Base-by-base conservation (phyloP, 2,329 filamentous ascomycete genomes). In the Fusarium virguliforme region DNA sequence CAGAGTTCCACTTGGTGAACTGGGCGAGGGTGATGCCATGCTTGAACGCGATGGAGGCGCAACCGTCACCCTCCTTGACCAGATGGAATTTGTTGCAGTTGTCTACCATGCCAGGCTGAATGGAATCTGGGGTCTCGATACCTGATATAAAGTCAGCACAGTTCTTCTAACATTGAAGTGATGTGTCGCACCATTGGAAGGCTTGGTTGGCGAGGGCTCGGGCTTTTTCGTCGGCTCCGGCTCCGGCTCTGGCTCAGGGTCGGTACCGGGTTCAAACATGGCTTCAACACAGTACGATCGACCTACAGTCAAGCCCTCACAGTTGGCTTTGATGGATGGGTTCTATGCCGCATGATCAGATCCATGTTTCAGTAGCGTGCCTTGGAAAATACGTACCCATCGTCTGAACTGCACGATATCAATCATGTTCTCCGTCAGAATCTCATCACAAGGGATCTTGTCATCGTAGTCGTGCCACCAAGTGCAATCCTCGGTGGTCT, bases 251-350 rank as follows among this genome's bases (percentile, higher is more conserved):
- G 30, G 30, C 8, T 32, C 30, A 8, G 30, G n/a, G 9, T 40
- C 38, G 4, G 43, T 22, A 28, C 13, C 22, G 9, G 38, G 43
- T 24, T 28, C 24, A 7, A 48, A 48, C 18, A 8, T 10, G 13
- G 43, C 43, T 24, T 48, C 43, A 9, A 48, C 43, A n/a, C 24
- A 48, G 43, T 48, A 48, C 5, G 43, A 48, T 26, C 43, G 24
- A 12, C 43, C 43, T 4, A 48, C 13, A n/a, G n/a, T 22, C 4
- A 40, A 18, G 12, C 38, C 38, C 38, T 40, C 18, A 22, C 9
- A 40, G n/a, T 22, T 22, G 10, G n/a, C 18, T 5, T 40, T 22
- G 8, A 40, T 40, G 22, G 38, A 40, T 6, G 9, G 38, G n/a
- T 40, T 40, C 18, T 40, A 22, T 22, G 5, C 22, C 22, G 10